phyloP scores from a whole-genome alignment of 2,329 filamentous ascomycete species.

The Clarireedia hainanense region DNA sequence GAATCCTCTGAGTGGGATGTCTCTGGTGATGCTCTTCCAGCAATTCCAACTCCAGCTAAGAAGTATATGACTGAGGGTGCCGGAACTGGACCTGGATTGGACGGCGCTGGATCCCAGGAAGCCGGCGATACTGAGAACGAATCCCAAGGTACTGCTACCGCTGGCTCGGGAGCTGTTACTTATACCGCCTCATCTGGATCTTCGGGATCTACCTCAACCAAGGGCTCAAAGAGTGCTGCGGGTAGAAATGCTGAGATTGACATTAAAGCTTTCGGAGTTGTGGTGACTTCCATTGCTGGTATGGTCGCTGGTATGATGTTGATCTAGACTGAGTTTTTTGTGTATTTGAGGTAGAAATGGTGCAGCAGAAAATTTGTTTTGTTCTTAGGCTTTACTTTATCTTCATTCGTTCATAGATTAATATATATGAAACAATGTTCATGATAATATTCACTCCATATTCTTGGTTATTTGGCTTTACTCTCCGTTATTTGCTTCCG shows the following conservation, averaged over 20 bases:
- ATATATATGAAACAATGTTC: no score
- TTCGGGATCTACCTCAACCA: neutral
- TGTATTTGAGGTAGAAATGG: no score
- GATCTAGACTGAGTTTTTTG: neutral
- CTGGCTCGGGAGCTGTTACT: conserved; percentile 20
- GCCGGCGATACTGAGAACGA: conserved; percentile 26
- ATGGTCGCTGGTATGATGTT: conserved; percentile 5
- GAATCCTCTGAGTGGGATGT: conserved; percentile 40
- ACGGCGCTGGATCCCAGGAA: conserved; percentile 23
- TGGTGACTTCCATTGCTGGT: neutral
- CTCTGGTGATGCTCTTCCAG: conserved; percentile 36
- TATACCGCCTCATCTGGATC: conserved; percentile 6
- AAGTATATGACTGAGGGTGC: conserved; percentile 42
- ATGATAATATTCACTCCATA: no score
- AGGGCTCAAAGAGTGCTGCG: neutral
- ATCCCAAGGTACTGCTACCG: conserved; percentile 20
- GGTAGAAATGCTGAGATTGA: neutral
- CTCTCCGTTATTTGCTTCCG: no score
- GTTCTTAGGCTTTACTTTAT: no score
- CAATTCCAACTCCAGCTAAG: conserved; percentile 36
- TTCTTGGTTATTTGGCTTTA: no score
- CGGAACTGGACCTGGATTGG: conserved; percentile 37
- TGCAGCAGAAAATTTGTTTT: no score
- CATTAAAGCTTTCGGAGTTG: neutral
- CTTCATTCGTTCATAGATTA: no score